phyloP scores from a whole-genome alignment of 2,329 filamentous ascomycete genomes.

The Aureobasidium uvarum region DNA sequence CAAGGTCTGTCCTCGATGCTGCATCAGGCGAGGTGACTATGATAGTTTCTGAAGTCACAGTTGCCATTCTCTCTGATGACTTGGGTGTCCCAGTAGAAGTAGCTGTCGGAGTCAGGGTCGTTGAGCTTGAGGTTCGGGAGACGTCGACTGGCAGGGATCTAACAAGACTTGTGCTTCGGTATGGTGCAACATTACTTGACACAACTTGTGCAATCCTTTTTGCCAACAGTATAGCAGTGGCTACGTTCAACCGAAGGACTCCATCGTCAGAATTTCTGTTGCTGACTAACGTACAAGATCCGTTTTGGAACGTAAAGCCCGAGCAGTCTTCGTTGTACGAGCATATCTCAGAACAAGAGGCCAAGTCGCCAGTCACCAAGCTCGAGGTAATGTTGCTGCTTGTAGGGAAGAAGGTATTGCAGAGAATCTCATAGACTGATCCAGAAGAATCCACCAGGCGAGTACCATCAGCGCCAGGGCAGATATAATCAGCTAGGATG shows the following conservation, averaged over 20 bases:
- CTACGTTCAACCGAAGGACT: not conserved
- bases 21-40: not conserved
- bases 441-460: conserved; percentile 32
- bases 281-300: conserved; percentile 4
- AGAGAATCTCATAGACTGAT: conserved; percentile 34
- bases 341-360: conserved; percentile 9
- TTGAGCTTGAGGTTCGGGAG: not conserved
- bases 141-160: not conserved
- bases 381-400: conserved; percentile 20
- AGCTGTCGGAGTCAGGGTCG: not conserved
- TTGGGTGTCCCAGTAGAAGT: not conserved
- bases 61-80: not conserved
- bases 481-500: conserved; percentile 29
- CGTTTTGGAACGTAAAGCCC: conserved; percentile 18
- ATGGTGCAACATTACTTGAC: not conserved
- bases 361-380: not conserved
- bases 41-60: not conserved
- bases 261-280: conserved; percentile 3
- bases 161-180: conserved; percentile 6
- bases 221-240: not conserved
- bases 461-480: conserved; percentile 32
- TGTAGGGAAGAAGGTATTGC: conserved; percentile 32
- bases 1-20: not conserved
- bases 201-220: conserved; percentile 1
- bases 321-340: not conserved